Base-by-base conservation (phyloP, 495 filamentous ascomycete species). In the Niebla homalea region DNA sequence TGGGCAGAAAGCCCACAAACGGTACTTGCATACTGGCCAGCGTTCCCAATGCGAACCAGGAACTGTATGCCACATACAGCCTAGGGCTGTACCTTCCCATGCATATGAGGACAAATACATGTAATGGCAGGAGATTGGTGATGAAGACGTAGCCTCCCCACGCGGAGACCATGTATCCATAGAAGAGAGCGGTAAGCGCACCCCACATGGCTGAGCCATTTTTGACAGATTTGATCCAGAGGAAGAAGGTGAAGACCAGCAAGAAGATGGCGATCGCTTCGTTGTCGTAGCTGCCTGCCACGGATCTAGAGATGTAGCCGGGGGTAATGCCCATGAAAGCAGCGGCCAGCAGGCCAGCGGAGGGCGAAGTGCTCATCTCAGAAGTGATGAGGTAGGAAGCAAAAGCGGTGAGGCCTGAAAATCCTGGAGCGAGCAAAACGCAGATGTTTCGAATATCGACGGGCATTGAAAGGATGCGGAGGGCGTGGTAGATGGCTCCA, bases 121-220 rank as follows among this genome's bases (percentile, higher is more conserved):
- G 93, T 43, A 99, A 80, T 36, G 93, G 93, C 38, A 99, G 82
- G 65, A 99, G 71, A 62, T 95, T 97, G 54, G 93, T 99, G 61
- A 99, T 99, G 76, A 99, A 99, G 55, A 96, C 93, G 66, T 99
- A 99, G 63, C 93, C 93, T 72, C 93, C 93, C 93, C 93, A 99
- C 32, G 93, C 92, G 47, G 89, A 89, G 36, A 99, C 93, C 93
- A 99, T 99, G 76, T 99, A 99, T 51, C 93, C 93, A 66, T 99
- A 99, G 70, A 94, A 99, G 51, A 99, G 70, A 35, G 93, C 93
- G 53, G 89, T 89, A 53, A 96, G 72, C 15, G 86, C 89, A 46
- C 87, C 92, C 90, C 90, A 99, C 66, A 94, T 85, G 49, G 89
- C 84, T 16, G 90, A 96, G 23, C 93, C 93, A 54, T 84, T 79